Percentiles rank a stretch among this genome's conserved stretches.
Evolutionary conservation across 345 rosid genomes (phyloP).

Genomic region (Eucalyptus cladocalyx): DNA sequence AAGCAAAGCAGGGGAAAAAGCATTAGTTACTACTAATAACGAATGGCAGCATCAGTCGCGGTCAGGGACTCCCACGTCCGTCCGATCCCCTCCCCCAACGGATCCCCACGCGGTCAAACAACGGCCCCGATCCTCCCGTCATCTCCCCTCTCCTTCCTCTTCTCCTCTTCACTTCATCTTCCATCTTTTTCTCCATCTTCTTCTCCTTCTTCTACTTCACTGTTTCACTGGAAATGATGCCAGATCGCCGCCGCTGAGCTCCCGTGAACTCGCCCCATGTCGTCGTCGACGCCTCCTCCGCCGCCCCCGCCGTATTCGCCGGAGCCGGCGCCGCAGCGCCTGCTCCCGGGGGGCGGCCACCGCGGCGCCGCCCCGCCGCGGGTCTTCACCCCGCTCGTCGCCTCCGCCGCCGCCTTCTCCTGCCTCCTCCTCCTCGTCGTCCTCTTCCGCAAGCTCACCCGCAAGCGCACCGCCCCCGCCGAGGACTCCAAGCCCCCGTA

Average conservation of each 20-base stretch:
- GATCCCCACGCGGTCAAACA: neutral
- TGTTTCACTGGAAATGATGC: neutral
- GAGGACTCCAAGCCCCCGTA: slow-evolving; percentile 47
- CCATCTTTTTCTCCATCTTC: neutral
- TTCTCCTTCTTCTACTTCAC: neutral
- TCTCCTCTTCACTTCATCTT: neutral
- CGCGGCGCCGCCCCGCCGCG: slow-evolving; percentile 1
- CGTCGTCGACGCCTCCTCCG: neutral
- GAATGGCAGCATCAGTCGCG: neutral
- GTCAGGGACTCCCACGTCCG: neutral
- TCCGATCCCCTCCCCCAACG: neutral
- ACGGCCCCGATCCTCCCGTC: neutral
- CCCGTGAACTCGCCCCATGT: neutral
- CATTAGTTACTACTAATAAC: neutral
- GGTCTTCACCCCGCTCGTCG: slow-evolving; percentile 19
- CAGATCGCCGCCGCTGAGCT: neutral
- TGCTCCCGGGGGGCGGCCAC: neutral
- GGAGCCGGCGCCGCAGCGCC: neutral
- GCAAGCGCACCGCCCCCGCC: slow-evolving; percentile 73
- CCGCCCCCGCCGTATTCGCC: slow-evolving; percentile 19
- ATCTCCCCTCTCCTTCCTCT: neutral
- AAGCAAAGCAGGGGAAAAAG: neutral
- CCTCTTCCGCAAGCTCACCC: slow-evolving; percentile 57
- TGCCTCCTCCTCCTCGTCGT: slow-evolving; percentile 26
- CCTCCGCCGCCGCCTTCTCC: slow-evolving; percentile 19